Base-by-base conservation (phyloP, 2,329 filamentous ascomycete genomes). In the Plenodomus biglobosus region DNA sequence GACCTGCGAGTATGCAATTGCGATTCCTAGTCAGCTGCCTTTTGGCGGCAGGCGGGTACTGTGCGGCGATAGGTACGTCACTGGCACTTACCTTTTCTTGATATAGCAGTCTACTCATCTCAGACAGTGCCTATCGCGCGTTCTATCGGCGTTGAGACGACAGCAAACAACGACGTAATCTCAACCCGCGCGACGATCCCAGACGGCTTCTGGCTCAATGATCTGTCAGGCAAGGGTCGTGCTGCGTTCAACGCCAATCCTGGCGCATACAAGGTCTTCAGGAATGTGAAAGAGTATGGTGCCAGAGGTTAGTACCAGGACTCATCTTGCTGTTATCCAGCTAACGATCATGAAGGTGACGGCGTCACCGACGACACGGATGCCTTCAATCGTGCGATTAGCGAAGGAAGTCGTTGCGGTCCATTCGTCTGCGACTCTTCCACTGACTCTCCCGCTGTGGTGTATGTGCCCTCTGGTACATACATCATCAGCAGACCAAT, bases 381-480 rank as follows among this genome's bases (percentile, higher is more conserved):
- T 20, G 82, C 82, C 10, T 84, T 85, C 65, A 77, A 78, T 50
- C 58, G 50, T 42, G 76, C 76, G n/a, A 77, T 78, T 47, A 66
- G 64, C 8, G 69, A 70, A 27, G 73, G 74, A 13, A 68, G 65
- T 38, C 72, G 76, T 13, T 78, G 76, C 49, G 75, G 65, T 18
- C 75, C 74, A 10, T 75, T 69, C 38, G 61, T 66, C 8, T 77
- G 77, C 58, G 55, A 64, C 11, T 76, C 75, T 1, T 70, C 76
- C 2, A 82, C 81, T 1, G 76, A 75, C 1, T 78, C 76, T 2
- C 81, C 81, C 3, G 80, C 79, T 2, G 72, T 83, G 27, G 76
- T 84, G 8, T 84, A 83, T 65, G 81, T 83, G 57, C 80, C 79
- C 2, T 75, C 78, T 37, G 83, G 83, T 37, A 84, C 78, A 0